phyloP scores from a whole-genome alignment of 805 yeast genomes.

The Wickerhamomyces chambardii region DNA sequence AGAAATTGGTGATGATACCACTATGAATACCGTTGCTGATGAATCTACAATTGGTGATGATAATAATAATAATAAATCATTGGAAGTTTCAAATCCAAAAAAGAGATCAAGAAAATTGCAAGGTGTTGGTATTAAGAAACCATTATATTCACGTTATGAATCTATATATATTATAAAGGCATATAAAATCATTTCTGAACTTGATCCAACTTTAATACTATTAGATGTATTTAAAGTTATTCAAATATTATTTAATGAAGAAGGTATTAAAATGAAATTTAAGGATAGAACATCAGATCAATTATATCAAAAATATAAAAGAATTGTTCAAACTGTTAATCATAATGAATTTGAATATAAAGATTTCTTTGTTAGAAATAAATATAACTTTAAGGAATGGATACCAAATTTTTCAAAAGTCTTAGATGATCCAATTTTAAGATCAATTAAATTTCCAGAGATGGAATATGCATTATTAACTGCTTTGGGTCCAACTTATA shows the following conservation, averaged over 20 bases:
- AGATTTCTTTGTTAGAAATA: conserved; percentile 10
- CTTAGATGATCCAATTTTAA: conserved; percentile 5
- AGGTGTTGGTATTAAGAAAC: conserved; percentile 18
- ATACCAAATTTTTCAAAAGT: conserved; percentile 9
- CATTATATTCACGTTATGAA: conserved; percentile 16
- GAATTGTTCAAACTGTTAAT: conserved; percentile 16
- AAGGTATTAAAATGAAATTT: conserved; percentile 13
- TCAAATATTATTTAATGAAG: conserved; percentile 12
- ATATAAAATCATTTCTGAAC: conserved; percentile 9
- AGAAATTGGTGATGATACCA: no score
- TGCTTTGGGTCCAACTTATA: conserved; percentile 4
- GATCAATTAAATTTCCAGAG: conserved; percentile 7
- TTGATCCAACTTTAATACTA: conserved; percentile 12
- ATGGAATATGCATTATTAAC: conserved; percentile 10
- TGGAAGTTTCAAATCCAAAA: conserved; percentile 3
- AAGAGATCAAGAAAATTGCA: conserved; percentile 16
- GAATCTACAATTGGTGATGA: not conserved
- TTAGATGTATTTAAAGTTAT: conserved; percentile 15
- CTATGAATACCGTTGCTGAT: no score
- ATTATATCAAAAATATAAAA: conserved; percentile 17
- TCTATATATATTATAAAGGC: conserved; percentile 15
- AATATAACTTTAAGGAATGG: conserved; percentile 15
- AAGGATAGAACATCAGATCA: conserved; percentile 17
- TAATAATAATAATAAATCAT: not conserved
- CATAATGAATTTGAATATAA: conserved; percentile 14